phyloP scores from a whole-genome alignment of 371 early-diverging fungal species.

The Syncephalis fuscata region DNA sequence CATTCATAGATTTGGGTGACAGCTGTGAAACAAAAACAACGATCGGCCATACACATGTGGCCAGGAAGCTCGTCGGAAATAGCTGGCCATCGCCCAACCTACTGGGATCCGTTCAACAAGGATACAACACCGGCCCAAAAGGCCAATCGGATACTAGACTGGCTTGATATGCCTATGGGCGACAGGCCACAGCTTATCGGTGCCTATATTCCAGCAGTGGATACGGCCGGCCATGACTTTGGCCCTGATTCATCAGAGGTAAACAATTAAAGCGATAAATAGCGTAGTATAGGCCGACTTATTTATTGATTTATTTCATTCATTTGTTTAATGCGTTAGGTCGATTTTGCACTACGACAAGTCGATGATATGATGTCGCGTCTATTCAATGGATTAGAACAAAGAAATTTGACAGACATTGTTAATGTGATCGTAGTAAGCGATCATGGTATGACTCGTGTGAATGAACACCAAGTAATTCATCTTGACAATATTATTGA shows the following conservation, averaged over 20 bases:
- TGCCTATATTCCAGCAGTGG: constrained; percentile 70
- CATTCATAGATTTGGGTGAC: constrained; percentile 70
- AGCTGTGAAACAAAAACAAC: constrained; percentile 40
- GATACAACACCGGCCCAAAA: constrained; percentile 28
- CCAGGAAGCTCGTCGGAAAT: constrained; percentile 62
- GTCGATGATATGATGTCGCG: constrained; percentile 50
- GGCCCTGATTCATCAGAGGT: constrained; percentile 54
- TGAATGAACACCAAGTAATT: constrained; percentile 28
- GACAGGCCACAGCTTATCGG: constrained; percentile 60
- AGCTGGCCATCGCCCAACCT: constrained; percentile 36
- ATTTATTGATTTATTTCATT: no score
- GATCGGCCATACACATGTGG: constrained; percentile 72
- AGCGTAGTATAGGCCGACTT: no score
- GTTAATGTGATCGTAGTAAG: constrained; percentile 76
- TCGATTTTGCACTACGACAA: constrained; percentile 35
- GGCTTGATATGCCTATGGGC: constrained; percentile 56
- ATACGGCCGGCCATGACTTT: constrained; percentile 56
- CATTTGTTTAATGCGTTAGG: no score
- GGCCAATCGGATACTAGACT: constrained; percentile 38
- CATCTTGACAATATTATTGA: constrained; percentile 61
- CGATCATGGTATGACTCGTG: constrained; percentile 84
- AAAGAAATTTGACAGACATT: constrained; percentile 33
- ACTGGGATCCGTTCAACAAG: constrained; percentile 33
- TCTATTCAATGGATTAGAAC: constrained; percentile 31
- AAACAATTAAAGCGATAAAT: no score